phyloP scores from a whole-genome alignment of 1,284 basidiomycete species.

The Naganishia sp. region DNA sequence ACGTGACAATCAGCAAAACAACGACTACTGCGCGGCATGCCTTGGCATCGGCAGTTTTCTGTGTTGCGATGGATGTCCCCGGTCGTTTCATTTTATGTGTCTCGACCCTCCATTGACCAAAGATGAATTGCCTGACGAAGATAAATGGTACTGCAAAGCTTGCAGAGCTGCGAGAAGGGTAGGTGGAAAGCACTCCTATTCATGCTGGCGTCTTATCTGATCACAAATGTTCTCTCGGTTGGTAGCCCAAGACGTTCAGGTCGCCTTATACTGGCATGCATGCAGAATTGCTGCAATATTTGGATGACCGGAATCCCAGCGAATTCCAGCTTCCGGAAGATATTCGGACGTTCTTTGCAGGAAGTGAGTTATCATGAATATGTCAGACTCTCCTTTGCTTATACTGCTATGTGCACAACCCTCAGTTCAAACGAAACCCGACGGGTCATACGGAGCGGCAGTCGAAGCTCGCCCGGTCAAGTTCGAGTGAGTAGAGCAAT shows the following conservation, averaged over 20 bases:
- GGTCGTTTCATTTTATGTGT: constrained; percentile 94
- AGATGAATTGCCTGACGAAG: constrained; percentile 78
- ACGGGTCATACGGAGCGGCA: constrained; percentile 74
- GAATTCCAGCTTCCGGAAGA: constrained; percentile 87
- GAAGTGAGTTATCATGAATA: constrained; percentile 39
- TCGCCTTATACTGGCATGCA: constrained; percentile 37
- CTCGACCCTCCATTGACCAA: constrained; percentile 91
- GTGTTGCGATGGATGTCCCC: constrained; percentile 96
- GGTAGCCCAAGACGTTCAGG: constrained; percentile 3
- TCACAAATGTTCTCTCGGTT: not conserved
- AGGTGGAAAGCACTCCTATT: constrained; percentile 26
- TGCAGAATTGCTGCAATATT: constrained; percentile 39
- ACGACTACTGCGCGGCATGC: constrained; percentile 93
- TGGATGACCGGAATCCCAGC: constrained; percentile 56
- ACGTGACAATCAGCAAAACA: constrained; percentile 65
- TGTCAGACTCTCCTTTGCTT: not conserved
- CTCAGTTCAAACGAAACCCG: constrained; percentile 68
- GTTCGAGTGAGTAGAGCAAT: constrained; percentile 58
- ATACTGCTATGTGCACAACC: not conserved
- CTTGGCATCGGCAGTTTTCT: constrained; percentile 71
- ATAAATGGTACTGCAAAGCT: constrained; percentile 81
- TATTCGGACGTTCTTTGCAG: constrained; percentile 79
- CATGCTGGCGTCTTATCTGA: not conserved
- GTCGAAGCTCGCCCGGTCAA: constrained; percentile 74
- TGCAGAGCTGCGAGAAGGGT: constrained; percentile 44